Evolutionary conservation across 1,139 yeast species (phyloP), one percentile per base, ranked within the genome.

Genomic region (Debaryomyces singareniensis): DNA sequence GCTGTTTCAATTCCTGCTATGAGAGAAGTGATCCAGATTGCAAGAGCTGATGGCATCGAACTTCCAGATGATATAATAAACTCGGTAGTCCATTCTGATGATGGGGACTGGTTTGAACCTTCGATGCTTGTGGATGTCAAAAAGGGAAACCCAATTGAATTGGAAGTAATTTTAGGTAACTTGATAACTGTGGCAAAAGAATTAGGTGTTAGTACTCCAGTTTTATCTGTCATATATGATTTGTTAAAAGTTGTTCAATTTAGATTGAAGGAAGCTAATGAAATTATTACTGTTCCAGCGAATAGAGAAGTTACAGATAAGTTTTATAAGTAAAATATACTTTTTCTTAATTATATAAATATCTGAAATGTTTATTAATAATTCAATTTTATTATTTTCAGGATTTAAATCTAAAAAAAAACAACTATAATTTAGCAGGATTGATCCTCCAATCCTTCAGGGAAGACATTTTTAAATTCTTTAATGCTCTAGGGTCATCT

Each of bases 41-140:
- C 85, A 18, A 66, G 63, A 32, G 61, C 71, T n/a, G 76, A 70
- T 30, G 35, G 33, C 3, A 26, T 26, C 6, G 13, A 29, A 11
- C 16, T 35, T 4, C 30, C 30, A 7, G 25, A 12, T 25, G 57
- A 52, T 10, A 51, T 62, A 26, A 63, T 66, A 35, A 61, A 68
- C 16, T 51, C 44, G 35, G 71, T 72, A 70, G 54, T 70, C 26
- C 59, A 61, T 37, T 56, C 70, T 15, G 78, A 75, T 35, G 76
- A 69, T 34, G 76, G 76, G 10, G 53, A 61, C 16, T 72, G 66
- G 58, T 76, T 72, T 44, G 55, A 68, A 24, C 83, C 83, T 2
- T 75, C 82, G 12, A 77, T 76, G 81, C 60, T 71, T 39, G 76
- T 78, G 10, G 86, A 77, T 45, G 58, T 68, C n/a, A 65, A 77